Base-by-base conservation (phyloP, 352 stramenopile species). In the Globisporangium nunn region DNA sequence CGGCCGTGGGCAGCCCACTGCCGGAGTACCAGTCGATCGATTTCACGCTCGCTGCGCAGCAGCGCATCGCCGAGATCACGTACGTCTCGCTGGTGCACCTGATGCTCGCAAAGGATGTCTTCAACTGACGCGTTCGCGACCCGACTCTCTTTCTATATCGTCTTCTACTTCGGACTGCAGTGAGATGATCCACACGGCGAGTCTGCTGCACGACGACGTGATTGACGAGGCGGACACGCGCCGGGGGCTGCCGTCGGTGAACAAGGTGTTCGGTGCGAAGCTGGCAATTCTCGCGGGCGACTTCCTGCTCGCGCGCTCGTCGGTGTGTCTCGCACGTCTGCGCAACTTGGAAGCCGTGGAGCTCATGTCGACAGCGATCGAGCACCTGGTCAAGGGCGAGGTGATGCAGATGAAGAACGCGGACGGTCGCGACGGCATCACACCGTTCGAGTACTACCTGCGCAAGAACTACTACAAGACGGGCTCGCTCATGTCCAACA, bases 391-490 rank as follows among this genome's bases (percentile, higher is more conserved):
- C 41, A 96, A 98, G 66, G 97, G 97, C 43, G 97, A 99, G 69
- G 98, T 99, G 64, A 99, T 99, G 96, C 97, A 99, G 76, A 94
- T 99, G 76, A 97, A 98, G 68, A 78, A 92, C 58, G 79, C 74
- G 4, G 76, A 89, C 61, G 72, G 70, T 10, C 68, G 67, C 40
- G 67, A 75, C 40, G 70, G 79, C 46, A 90, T 94, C 54, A 73
- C 78, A 43, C 83, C 88, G 15, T 95, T 99, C 37, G 91, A 98
- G 74, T 96, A 94, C 58, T 99, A 99, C 68, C 70, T 99, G 37
- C 85, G 85, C 43, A 99, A 99, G 71, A 99, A 98, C 74, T 99
- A 98, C 74, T 99, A 99, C 82, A 99, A 99, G 78, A 99, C 97
- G 11, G 96, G 85, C 35, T 98, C 89, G 67, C 91, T 99, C 68